phyloP scores from a whole-genome alignment of 2,329 filamentous ascomycete species.

The Alternaria postmessia region DNA sequence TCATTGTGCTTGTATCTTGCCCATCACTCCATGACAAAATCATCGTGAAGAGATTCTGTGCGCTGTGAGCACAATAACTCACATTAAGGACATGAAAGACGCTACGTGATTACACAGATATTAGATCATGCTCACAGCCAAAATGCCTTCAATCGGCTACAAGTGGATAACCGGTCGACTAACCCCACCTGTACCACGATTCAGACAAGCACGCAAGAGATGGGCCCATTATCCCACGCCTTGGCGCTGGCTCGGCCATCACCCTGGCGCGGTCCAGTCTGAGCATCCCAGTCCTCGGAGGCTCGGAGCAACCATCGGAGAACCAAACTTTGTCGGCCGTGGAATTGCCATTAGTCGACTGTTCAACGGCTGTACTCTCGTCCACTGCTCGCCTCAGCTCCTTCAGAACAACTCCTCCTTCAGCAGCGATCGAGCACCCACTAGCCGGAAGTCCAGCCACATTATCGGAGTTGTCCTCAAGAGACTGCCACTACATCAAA shows the following conservation, averaged over 20 bases:
- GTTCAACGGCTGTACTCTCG: neutral
- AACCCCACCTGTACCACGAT: constrained; percentile 6
- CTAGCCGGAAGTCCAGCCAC: neutral
- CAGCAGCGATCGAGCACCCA: neutral
- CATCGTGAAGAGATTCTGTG: neutral
- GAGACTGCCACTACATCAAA: neutral
- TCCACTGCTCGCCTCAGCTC: neutral
- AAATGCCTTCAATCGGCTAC: neutral
- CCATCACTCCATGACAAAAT: neutral
- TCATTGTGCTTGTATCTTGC: neutral
- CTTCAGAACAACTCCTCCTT: neutral
- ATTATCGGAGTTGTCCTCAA: neutral
- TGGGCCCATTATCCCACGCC: constrained; percentile 2
- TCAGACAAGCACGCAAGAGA: constrained; percentile 6
- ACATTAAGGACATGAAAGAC: neutral
- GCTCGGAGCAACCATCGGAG: constrained; percentile 2
- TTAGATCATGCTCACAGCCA: neutral
- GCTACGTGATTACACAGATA: neutral
- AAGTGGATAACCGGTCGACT: neutral
- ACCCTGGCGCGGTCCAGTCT: neutral
- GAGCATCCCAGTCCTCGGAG: constrained; percentile 1
- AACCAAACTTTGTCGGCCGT: neutral
- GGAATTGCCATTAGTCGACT: neutral
- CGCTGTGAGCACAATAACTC: neutral
- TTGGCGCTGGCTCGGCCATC: constrained; percentile 9